Evolutionary conservation across 169 alveolate species (phyloP).

Genomic region (Cryptosporidium sp.): DNA sequence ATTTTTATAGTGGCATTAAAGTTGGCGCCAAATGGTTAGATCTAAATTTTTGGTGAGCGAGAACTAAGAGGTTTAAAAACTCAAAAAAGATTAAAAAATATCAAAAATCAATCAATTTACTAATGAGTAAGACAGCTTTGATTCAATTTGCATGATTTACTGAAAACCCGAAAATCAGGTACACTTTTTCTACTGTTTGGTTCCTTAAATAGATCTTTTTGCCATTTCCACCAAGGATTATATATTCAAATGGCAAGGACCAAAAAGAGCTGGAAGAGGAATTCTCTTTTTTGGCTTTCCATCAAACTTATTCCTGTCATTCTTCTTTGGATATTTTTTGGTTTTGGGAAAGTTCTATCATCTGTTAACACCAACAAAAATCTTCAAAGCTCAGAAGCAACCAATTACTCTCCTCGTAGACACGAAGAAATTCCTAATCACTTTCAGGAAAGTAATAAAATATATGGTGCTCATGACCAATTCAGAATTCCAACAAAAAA

Average conservation of each 20-base stretch:
- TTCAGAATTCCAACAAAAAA: too few species aligned
- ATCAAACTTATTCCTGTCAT: neutral
- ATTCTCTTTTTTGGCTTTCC: neutral
- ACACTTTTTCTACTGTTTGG: neutral
- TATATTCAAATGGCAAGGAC: neutral
- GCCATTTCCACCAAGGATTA: neutral
- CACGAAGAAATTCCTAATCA: neutral
- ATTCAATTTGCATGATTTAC: neutral
- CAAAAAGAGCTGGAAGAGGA: neutral
- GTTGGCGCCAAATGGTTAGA: conserved; percentile 11
- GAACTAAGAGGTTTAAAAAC: neutral
- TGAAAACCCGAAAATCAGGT: neutral
- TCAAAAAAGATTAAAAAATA: neutral
- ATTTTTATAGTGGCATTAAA: neutral
- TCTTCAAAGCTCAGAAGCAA: neutral
- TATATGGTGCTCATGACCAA: too few species aligned
- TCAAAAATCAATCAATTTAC: neutral
- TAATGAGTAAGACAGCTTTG: neutral
- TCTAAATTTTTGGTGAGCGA: conserved; percentile 18
- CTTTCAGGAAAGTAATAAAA: too few species aligned
- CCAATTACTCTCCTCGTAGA: too few species aligned
- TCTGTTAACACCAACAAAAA: neutral
- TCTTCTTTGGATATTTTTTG: neutral
- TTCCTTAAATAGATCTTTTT: neutral
- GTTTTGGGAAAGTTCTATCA: neutral